Conservation (phyloP, 1,284 basidiomycete species). For the Ganoderma resinaceum region DNA sequence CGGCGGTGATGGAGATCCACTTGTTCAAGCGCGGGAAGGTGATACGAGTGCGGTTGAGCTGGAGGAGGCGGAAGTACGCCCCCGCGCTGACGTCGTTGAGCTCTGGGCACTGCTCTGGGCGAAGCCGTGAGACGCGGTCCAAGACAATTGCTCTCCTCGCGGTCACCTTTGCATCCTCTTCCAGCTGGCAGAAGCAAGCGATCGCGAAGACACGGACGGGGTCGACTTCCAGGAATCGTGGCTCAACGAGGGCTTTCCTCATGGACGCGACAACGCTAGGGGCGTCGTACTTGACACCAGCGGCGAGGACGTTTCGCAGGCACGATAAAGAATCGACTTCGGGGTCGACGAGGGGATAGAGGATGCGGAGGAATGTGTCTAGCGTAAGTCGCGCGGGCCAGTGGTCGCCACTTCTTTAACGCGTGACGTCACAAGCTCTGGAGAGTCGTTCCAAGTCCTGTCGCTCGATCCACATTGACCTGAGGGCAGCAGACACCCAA, state of each 20-base stretch:
- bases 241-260: background rate
- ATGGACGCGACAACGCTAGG: background rate
- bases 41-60: background rate
- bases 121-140: background rate
- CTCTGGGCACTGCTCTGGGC: background rate
- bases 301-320: background rate
- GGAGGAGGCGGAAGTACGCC: slow-evolving; percentile 1
- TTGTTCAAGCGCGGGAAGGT: background rate
- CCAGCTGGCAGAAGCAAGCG: background rate
- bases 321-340: background rate
- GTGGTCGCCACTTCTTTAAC: background rate
- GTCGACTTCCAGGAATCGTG: background rate
- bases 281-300: background rate
- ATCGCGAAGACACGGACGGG: background rate
- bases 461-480: background rate
- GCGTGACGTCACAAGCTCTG: slow-evolving; percentile 1
- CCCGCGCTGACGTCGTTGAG: background rate
- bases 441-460: background rate
- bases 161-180: background rate
- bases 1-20: background rate
- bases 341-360: background rate
- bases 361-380: background rate
- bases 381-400: slow-evolving; percentile 6
- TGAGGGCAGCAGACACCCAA: background rate
- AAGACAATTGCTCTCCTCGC: background rate